phyloP scores from a whole-genome alignment of 1,139 yeast genomes.

The Suhomyces kunorum region DNA sequence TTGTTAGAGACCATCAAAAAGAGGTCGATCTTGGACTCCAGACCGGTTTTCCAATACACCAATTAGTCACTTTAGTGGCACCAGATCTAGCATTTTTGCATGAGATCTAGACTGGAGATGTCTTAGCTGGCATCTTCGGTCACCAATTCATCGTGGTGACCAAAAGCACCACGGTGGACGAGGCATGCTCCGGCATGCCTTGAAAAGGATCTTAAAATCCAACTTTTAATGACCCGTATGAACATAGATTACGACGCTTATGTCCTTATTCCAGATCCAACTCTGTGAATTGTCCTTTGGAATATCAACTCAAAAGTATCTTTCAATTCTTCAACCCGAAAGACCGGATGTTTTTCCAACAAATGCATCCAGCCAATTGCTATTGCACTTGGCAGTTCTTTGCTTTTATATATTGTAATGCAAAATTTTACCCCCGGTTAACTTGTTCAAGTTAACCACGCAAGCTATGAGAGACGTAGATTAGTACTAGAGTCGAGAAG shows the following conservation, averaged over 20 bases:
- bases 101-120: conserved; percentile 3
- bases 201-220: conserved; percentile 34
- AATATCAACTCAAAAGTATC: conserved; percentile 13
- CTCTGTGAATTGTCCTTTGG: conserved; percentile 23
- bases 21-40: conserved; percentile 38
- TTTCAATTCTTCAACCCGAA: conserved; percentile 24
- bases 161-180: neutral
- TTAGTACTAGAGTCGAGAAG: no score
- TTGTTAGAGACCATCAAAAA: conserved; percentile 45
- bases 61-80: conserved; percentile 16
- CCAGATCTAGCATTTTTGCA: conserved; percentile 2
- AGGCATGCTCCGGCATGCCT: conserved; percentile 1
- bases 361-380: conserved; percentile 12
- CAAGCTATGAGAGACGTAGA: neutral
- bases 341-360: conserved; percentile 21
- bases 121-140: conserved; percentile 1
- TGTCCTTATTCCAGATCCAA: conserved; percentile 34
- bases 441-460: neutral
- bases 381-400: conserved; percentile 4
- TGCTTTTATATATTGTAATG: conserved; percentile 6
- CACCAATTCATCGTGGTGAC: conserved; percentile 1
- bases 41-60: conserved; percentile 36
- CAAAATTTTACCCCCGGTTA: conserved; percentile 4
- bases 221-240: conserved; percentile 38
- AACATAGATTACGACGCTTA: conserved; percentile 22